Percentiles rank a stretch among this genome's conserved stretches.
phyloP scores from a whole-genome alignment of 1,284 basidiomycete genomes.

The Malassezia cuniculi region DNA sequence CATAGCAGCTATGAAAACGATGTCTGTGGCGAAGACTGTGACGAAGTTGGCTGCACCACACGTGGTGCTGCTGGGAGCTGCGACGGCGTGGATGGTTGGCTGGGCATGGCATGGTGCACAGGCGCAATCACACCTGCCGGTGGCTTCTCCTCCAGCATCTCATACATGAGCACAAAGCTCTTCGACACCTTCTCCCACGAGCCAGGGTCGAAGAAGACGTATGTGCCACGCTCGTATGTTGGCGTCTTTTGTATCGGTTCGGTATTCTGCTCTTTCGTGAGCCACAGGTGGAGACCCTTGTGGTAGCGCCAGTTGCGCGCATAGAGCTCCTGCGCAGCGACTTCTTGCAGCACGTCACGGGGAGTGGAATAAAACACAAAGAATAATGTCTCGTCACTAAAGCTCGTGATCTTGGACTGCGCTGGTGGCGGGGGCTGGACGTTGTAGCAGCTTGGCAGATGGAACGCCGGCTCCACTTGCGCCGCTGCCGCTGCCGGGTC shows the following conservation, averaged over 20 bases:
- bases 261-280: slow-evolving; percentile 79
- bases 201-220: slow-evolving; percentile 82
- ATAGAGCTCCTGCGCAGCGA: slow-evolving; percentile 90
- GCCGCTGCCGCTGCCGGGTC: slow-evolving; percentile 67
- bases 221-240: slow-evolving; percentile 76
- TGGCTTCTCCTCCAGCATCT: slow-evolving; percentile 70
- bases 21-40: slow-evolving; percentile 8
- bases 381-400: slow-evolving; percentile 93
- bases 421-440: slow-evolving; percentile 81
- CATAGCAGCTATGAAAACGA: no score
- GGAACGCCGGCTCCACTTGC: slow-evolving; percentile 69
- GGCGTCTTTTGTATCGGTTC: slow-evolving; percentile 70
- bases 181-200: slow-evolving; percentile 65
- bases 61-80: slow-evolving; percentile 3
- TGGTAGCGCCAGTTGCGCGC: slow-evolving; percentile 96
- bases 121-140: slow-evolving; percentile 11
- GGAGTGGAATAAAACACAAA: slow-evolving; percentile 97
- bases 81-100: slow-evolving; percentile 2
- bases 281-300: slow-evolving; percentile 85
- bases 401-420: slow-evolving; percentile 70
- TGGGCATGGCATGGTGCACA: not conserved
- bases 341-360: slow-evolving; percentile 81
- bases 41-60: not conserved
- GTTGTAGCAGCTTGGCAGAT: slow-evolving; percentile 82
- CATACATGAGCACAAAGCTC: slow-evolving; percentile 69